Evolutionary conservation across 2,329 filamentous ascomycete species (phyloP), one percentile per base, ranked within the genome.

Genomic region (Aspergillus terreus): DNA sequence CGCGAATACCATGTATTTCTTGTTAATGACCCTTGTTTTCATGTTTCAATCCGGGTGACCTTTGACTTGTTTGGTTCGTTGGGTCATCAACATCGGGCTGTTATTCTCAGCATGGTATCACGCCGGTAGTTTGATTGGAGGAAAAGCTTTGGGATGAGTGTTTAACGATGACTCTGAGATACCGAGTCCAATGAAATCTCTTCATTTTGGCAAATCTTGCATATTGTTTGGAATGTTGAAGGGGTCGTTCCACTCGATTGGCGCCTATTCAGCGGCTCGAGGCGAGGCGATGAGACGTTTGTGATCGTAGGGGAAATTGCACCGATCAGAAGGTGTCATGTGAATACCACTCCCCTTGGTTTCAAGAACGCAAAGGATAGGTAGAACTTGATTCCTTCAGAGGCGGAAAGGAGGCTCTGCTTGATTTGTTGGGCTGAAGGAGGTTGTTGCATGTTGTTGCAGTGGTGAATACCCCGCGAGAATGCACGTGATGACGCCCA

Each of bases 261-360:
- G 67, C 67, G 67, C 67, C 66, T 54, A 56, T 60, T 55, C 58
- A 69, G 66, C 63, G 64, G 61, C 60, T 68, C 60, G 61, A 58
- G 58, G 56, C 35, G 61, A 58, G 58, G 55, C 27, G 35, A 38
- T 38, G 35, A 38, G 14, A 38, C 35, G 15, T 17, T 17, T 38
- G 3, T 38, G 14, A 11, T 11, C 15, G 7, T n/a, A n/a, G 14
- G 35, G 35, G 14, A 38, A 38, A 38, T 38, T 6, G 35, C 27
- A 10, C 2, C 27, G 27, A 30, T 10, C 25, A 45, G 44, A 46
- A 25, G 44, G 17, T 32, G 44, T 38, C 35, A 38, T 38, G 35
- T 38, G 35, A 38, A 30, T 30, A 30, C 6, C 9, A 30, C 10
- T 11, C 27, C 27, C 27, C 27, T 7, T 7, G 27, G 27, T 30